Conservation (phyloP, 345 rosid genomes). For the Rhodomyrtus tomentosa region DNA sequence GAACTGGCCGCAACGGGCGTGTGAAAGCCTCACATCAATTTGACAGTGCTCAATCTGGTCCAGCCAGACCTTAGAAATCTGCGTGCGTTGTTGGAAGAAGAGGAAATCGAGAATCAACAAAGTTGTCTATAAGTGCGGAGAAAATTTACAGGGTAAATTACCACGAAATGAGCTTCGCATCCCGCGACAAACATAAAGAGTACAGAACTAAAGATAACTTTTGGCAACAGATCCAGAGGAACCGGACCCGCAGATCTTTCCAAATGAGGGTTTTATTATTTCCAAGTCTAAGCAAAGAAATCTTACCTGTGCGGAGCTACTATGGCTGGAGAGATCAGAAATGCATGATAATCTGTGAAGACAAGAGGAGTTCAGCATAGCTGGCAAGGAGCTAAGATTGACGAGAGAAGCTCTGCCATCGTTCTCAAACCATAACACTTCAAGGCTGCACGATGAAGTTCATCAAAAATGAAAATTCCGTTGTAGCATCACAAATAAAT, state of each 20-base stretch:
- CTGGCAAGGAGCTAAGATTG: conserved; percentile 78
- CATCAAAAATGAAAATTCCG: not conserved
- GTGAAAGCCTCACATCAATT: conserved; percentile 47
- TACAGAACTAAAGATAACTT: not conserved
- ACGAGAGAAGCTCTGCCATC: conserved; percentile 46
- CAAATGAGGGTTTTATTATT: not conserved
- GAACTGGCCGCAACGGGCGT: conserved; percentile 56
- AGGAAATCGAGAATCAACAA: not conserved
- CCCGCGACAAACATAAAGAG: not conserved
- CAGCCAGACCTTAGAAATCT: conserved; percentile 72
- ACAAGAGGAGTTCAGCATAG: conserved; percentile 74
- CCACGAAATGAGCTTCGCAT: not conserved
- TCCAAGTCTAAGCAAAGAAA: not conserved
- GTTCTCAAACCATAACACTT: conserved; percentile 59
- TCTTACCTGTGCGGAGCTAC: conserved; percentile 33
- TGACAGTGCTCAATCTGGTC: conserved; percentile 57
- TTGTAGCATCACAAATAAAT: not conserved
- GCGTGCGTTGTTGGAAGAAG: conserved; percentile 1
- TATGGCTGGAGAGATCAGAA: conserved; percentile 35
- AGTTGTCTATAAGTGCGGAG: not conserved
- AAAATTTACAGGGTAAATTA: not conserved
- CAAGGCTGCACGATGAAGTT: conserved; percentile 38
- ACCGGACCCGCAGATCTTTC: not conserved
- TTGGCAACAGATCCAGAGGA: not conserved
- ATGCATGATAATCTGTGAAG: conserved; percentile 50